Percentiles rank a stretch among this genome's conserved stretches.
Evolutionary conservation across 148 eudicot species (phyloP).

Genomic region (Arbutus unedo): DNA sequence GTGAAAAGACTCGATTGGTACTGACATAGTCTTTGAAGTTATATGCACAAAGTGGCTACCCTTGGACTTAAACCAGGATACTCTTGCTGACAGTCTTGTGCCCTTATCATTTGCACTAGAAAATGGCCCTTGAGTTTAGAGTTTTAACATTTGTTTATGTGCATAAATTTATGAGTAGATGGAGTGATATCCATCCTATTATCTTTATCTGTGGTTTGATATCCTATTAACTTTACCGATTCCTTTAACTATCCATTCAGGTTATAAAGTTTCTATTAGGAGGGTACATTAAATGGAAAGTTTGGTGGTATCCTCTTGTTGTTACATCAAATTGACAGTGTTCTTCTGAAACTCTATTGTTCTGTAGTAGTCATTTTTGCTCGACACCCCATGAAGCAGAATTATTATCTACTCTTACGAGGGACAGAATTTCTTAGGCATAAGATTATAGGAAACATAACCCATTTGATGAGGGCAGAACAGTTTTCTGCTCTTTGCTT

Average conservation of each 20-base stretch:
- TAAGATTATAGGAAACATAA: neutral
- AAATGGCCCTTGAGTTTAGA: neutral
- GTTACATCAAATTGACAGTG: neutral
- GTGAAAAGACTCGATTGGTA: constrained; percentile 2
- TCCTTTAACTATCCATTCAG: neutral
- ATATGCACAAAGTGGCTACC: neutral
- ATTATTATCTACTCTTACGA: neutral
- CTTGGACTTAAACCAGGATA: neutral
- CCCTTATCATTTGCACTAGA: neutral
- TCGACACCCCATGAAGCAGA: neutral
- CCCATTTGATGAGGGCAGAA: neutral
- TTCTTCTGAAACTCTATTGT: neutral
- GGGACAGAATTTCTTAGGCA: neutral
- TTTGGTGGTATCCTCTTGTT: constrained; percentile 4
- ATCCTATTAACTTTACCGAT: neutral
- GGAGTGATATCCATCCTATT: no score
- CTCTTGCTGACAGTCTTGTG: neutral
- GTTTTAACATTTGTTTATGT: neutral
- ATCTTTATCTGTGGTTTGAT: no score
- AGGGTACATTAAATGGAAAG: neutral
- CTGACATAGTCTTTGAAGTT: constrained; percentile 1
- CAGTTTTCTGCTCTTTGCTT: neutral
- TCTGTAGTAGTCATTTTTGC: neutral
- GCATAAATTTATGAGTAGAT: neutral
- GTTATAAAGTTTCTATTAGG: neutral